phyloP scores from a whole-genome alignment of 352 stramenopile genomes.

The Plasmopara halstedii region DNA sequence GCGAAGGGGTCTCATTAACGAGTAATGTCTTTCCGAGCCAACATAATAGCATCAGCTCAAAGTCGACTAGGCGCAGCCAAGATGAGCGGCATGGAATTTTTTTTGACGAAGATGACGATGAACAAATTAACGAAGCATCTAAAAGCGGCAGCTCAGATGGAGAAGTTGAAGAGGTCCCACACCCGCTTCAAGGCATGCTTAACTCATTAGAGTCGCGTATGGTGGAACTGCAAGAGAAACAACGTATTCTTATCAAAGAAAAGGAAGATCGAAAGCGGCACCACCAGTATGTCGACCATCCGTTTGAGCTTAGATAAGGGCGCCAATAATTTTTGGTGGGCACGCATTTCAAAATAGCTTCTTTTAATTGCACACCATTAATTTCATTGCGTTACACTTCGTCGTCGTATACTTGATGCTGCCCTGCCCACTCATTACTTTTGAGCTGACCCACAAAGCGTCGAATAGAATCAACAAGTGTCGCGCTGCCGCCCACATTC shows the following conservation, averaged over 20 bases:
- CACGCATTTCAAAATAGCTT: too few relatives aligned
- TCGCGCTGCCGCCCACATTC: constrained; percentile 14
- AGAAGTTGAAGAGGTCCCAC: constrained; percentile 12
- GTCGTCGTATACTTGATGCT: constrained; percentile 77
- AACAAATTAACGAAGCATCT: constrained; percentile 2
- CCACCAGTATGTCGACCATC: constrained; percentile 3
- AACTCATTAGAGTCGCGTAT: constrained; percentile 33
- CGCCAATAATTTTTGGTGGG: too few relatives aligned
- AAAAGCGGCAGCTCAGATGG: constrained; percentile 13
- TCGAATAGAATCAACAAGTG: constrained; percentile 23
- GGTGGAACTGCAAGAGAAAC: constrained; percentile 33
- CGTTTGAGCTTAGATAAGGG: not conserved
- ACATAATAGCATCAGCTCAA: not conserved
- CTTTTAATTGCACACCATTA: too few relatives aligned
- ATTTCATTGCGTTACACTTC: constrained; percentile 40
- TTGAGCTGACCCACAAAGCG: constrained; percentile 32
- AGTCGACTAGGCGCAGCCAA: not conserved
- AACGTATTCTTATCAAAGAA: constrained; percentile 36
- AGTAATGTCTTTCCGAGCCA: not conserved
- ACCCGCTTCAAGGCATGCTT: constrained; percentile 25
- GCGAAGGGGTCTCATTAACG: not conserved
- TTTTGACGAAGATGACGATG: constrained; percentile 13
- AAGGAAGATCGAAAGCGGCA: constrained; percentile 46
- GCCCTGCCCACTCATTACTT: constrained; percentile 56
- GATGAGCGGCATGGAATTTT: not conserved